These are phyloP conservation scores for Syzygium malaccense DNA, from an alignment of 441 rosid species.

Conservation along the genomic window DNA sequence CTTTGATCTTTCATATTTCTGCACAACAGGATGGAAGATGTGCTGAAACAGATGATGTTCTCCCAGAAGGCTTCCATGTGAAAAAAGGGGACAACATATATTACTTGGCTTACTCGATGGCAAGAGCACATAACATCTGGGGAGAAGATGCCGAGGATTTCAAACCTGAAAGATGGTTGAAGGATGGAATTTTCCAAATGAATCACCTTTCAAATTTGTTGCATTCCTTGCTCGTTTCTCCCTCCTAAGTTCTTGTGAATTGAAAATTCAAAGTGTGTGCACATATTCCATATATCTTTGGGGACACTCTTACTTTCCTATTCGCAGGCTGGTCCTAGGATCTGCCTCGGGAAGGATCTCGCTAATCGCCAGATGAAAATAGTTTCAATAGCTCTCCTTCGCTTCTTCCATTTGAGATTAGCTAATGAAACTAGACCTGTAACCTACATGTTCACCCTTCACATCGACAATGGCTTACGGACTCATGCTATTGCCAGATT, in stretches of 20 bases:
- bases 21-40: constrained; percentile 46
- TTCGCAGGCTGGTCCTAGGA: constrained; percentile 65
- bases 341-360: constrained; percentile 47
- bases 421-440: constrained; percentile 32
- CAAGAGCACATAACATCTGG: constrained; percentile 67
- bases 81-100: constrained; percentile 51
- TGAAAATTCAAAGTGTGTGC: background rate
- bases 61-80: constrained; percentile 61
- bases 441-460: constrained; percentile 67
- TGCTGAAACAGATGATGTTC: constrained; percentile 46
- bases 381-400: constrained; percentile 52
- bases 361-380: constrained; percentile 74
- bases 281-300: no score
- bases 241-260: background rate
- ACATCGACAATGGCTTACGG: constrained; percentile 46
- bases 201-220: constrained; percentile 69
- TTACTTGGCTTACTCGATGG: constrained; percentile 74
- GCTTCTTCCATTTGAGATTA: constrained; percentile 49
- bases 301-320: background rate
- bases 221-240: constrained; percentile 47
- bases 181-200: constrained; percentile 52
- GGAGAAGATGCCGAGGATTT: constrained; percentile 69
- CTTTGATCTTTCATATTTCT: background rate
- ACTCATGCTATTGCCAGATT: constrained; percentile 35
- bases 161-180: constrained; percentile 81